Conservation (phyloP, 495 filamentous ascomycete genomes). For the Trichoderma asperelloides region DNA sequence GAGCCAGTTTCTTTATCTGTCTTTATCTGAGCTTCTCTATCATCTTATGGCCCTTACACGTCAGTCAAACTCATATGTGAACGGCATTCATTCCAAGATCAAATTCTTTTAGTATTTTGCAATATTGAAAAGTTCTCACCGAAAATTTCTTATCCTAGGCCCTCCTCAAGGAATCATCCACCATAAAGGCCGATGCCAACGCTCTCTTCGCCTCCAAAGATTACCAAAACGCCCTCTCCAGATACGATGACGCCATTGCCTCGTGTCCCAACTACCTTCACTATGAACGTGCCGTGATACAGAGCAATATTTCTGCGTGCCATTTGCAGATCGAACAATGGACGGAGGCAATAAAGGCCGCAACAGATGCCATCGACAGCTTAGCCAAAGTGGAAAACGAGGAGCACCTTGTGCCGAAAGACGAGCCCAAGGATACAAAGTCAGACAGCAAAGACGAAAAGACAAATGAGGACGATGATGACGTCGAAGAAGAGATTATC, state of each 20-base stretch:
- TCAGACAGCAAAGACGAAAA: conserved; percentile 12
- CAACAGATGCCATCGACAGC: conserved; percentile 62
- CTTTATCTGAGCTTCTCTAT: not conserved
- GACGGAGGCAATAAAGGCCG: conserved; percentile 70
- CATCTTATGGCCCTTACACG: not conserved
- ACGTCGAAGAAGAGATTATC: conserved; percentile 49
- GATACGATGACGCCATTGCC: conserved; percentile 76
- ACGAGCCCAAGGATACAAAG: conserved; percentile 10
- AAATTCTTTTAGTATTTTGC: not conserved
- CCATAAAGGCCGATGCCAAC: conserved; percentile 73
- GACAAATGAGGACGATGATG: conserved; percentile 46
- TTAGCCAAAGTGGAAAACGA: conserved; percentile 49
- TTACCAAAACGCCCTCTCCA: conserved; percentile 79
- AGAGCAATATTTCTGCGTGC: conserved; percentile 84
- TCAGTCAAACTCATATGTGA: not conserved
- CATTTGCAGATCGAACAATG: conserved; percentile 80
- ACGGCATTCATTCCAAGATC: not conserved
- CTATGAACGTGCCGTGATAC: conserved; percentile 80
- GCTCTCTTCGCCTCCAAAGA: conserved; percentile 58
- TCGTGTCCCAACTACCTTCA: conserved; percentile 82
- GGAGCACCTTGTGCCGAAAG: not conserved
- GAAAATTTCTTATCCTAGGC: conserved; percentile 31
- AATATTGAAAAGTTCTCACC: not conserved
- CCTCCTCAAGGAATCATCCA: conserved; percentile 62
- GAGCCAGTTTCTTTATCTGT: not conserved